A percentile compares a stretch with the other conserved stretches of the same genome.
phyloP scores from a whole-genome alignment of 768 basidiomycete genomes.

The Boletus eberwhitei region DNA sequence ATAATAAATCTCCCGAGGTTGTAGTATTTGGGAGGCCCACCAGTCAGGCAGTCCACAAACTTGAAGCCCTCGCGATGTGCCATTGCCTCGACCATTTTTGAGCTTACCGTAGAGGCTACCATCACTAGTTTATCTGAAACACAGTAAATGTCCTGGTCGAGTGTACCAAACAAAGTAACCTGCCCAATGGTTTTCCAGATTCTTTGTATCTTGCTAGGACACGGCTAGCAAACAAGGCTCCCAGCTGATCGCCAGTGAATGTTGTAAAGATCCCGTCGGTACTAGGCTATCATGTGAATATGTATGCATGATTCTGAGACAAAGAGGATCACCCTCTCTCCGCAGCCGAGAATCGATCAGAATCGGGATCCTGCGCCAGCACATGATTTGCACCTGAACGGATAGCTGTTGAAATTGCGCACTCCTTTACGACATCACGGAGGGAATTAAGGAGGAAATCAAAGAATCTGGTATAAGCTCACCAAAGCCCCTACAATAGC shows the following conservation, averaged over 20 bases:
- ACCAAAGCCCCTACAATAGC: slow-evolving; percentile 47
- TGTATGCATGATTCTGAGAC: background rate
- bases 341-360: slow-evolving; percentile 78
- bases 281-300: slow-evolving; percentile 7
- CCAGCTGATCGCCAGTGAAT: slow-evolving; percentile 87
- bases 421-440: slow-evolving; percentile 46
- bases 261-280: slow-evolving; percentile 54
- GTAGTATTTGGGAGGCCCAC: slow-evolving; percentile 32
- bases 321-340: slow-evolving; percentile 50
- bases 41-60: slow-evolving; percentile 84
- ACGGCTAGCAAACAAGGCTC: slow-evolving; percentile 51
- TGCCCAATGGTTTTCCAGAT: slow-evolving; percentile 45
- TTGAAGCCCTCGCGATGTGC: slow-evolving; percentile 74
- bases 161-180: slow-evolving; percentile 18
- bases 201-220: slow-evolving; percentile 44
- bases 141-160: slow-evolving; percentile 38
- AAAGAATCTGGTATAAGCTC: slow-evolving; percentile 11
- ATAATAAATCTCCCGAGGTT: background rate
- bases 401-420: slow-evolving; percentile 65
- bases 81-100: slow-evolving; percentile 83
- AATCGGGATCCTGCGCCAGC: slow-evolving; percentile 87
- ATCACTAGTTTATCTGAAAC: slow-evolving; percentile 64
- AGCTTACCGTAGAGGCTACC: slow-evolving; percentile 88
- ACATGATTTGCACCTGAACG: slow-evolving; percentile 55
- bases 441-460: background rate